Evolutionary conservation across 257 asterid species (phyloP), one percentile per base, ranked within the genome.

Genomic region (Orobanche coerulescens): DNA sequence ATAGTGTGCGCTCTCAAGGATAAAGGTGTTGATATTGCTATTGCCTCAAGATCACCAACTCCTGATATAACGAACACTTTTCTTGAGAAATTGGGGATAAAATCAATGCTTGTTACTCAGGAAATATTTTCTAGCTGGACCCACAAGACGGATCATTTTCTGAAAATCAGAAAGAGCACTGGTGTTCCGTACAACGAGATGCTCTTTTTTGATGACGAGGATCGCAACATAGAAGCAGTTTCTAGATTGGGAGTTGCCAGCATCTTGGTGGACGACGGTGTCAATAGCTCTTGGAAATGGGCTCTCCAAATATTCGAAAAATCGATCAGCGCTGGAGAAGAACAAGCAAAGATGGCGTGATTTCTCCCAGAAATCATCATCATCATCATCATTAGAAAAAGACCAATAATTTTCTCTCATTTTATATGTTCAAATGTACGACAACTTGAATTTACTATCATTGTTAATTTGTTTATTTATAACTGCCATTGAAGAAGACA

Each of bases 171-270:
- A 37, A 56, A 78, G 70, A 87, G 69, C 58, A 90, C 95, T 18
- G 64, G 76, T 16, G 67, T 84, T 56, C 87, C 94, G 16, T 90
- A 78, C 73, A 78, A 78, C 33, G 84, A 79, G 63, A 90, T 90
- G 95, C 87, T 90, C 67, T 90, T 90, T 68, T 90, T 87, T 36
- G 97, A 90, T 49, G 97, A 90, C 54, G 97, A 90, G 70, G 74
- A 87, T 69, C 90, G 93, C 56, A 90, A 87, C 67, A 87, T 84
- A 54, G 77, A 81, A 62, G 78, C 94, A 34, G 95, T 88, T 48
- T 81, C 95, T 34, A 81, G 76, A 37, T 85, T 88, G 93, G 96
- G 95, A 2, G 95, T 71, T 22, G 83, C 93, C 0, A 78, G 90
- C 73, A 55, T 88, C 61, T 75, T 81, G 80, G 96, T 88, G 62